phyloP scores from a whole-genome alignment of 768 basidiomycete species.

The Leccinellum luteum region DNA sequence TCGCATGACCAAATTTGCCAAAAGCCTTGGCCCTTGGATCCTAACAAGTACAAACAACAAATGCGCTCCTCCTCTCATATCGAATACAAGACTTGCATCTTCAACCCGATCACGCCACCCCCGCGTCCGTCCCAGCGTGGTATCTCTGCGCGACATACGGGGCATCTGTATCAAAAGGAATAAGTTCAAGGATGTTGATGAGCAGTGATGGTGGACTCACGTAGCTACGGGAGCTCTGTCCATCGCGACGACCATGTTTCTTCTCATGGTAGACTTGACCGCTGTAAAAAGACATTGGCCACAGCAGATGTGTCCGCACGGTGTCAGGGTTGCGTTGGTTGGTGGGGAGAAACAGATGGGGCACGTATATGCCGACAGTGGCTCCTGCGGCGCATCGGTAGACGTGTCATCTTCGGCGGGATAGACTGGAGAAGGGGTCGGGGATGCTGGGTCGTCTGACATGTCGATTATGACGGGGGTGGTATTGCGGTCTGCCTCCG shows the following conservation, averaged over 20 bases:
- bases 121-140: constrained; percentile 71
- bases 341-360: constrained; percentile 80
- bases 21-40: too few species aligned
- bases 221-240: constrained; percentile 36
- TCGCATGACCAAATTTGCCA: too few species aligned
- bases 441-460: neutral
- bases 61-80: constrained; percentile 12
- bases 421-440: neutral
- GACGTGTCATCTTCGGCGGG: neutral
- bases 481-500: neutral
- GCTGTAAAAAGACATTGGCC: constrained; percentile 74
- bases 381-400: constrained; percentile 15
- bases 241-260: constrained; percentile 37
- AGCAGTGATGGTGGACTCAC: constrained; percentile 25
- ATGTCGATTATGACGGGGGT: neutral
- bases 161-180: constrained; percentile 43
- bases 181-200: neutral
- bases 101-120: constrained; percentile 64
- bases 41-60: constrained; percentile 25
- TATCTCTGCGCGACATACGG: constrained; percentile 66
- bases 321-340: constrained; percentile 71
- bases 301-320: constrained; percentile 79
- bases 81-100: constrained; percentile 34
- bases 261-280: constrained; percentile 58
- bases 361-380: constrained; percentile 65